Percentiles rank a stretch among this genome's conserved stretches.
Conservation (phyloP, 352 stramenopile genomes). For the Plasmopara halstedii region DNA sequence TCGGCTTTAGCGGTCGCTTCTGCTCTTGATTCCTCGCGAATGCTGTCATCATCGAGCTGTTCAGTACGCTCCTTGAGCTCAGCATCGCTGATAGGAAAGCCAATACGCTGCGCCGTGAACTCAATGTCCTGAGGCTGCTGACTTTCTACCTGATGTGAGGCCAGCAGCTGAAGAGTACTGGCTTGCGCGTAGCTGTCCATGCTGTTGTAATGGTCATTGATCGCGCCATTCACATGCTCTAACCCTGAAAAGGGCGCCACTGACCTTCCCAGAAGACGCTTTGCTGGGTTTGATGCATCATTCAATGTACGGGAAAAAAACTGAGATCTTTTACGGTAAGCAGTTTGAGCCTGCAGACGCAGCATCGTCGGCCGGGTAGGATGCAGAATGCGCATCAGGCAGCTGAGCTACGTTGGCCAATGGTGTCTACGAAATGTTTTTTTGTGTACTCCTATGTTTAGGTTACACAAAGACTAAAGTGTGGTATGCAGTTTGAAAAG, state of each 20-base stretch:
- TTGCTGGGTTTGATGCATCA: constrained; percentile 25
- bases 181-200: constrained; percentile 1
- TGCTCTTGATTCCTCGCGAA: constrained; percentile 64
- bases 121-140: constrained; percentile 38
- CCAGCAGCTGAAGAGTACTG: constrained; percentile 19
- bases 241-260: background rate
- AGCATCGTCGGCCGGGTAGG: constrained; percentile 32
- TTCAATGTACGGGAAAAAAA: constrained; percentile 39
- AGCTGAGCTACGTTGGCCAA: constrained; percentile 20
- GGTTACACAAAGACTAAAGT: too few species aligned
- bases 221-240: constrained; percentile 7
- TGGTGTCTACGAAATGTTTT: too few species aligned
- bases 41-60: constrained; percentile 26
- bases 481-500: constrained; percentile 22
- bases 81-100: constrained; percentile 43
- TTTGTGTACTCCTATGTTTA: too few species aligned
- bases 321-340: constrained; percentile 16
- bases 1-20: constrained; percentile 67
- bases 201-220: constrained; percentile 17
- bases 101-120: constrained; percentile 67
- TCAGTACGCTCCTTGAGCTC: constrained; percentile 35
- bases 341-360: constrained; percentile 18
- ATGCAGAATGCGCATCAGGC: constrained; percentile 27
- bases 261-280: constrained; percentile 1
- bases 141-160: constrained; percentile 22